phyloP scores from a whole-genome alignment of 164 flowering plant genomes.

The Amborella trichopoda region DNA sequence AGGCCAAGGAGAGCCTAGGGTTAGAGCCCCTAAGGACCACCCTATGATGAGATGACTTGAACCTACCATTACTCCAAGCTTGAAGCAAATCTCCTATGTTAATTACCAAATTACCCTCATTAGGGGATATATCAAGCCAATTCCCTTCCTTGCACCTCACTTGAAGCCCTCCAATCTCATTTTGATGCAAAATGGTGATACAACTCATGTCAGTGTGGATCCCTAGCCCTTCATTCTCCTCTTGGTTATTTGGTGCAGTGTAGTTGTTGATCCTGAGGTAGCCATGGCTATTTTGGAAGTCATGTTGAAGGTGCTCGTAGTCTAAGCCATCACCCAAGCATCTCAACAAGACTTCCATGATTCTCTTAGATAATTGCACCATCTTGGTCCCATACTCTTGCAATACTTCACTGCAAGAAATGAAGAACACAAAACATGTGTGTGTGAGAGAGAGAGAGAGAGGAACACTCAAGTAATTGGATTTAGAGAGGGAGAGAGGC shows the following conservation, averaged over 20 bases:
- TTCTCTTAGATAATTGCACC: conserved; percentile 41
- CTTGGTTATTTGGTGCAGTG: conserved; percentile 28
- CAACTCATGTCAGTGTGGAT: conserved; percentile 97
- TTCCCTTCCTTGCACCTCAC: conserved; percentile 64
- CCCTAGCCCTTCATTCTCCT: conserved; percentile 63
- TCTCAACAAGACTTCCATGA: conserved; percentile 32
- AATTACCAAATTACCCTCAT: conserved; percentile 57
- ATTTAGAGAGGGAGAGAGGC: no score
- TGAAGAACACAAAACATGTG: neutral
- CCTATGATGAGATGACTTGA: conserved; percentile 78
- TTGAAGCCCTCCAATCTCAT: conserved; percentile 76
- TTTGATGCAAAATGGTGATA: conserved; percentile 67
- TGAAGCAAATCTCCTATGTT: conserved; percentile 84
- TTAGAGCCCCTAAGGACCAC: conserved; percentile 34
- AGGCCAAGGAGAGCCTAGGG: conserved; percentile 59
- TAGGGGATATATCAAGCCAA: conserved; percentile 67
- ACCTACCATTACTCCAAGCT: conserved; percentile 82
- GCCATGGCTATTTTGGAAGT: conserved; percentile 62
- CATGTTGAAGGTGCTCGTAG: conserved; percentile 26
- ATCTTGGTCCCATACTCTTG: conserved; percentile 68
- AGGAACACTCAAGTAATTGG: no score
- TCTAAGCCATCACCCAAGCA: conserved; percentile 43
- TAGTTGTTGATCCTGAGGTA: conserved; percentile 71
- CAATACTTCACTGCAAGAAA: conserved; percentile 37
- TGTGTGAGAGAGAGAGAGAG: neutral